Percentiles rank a stretch among this genome's conserved stretches.
phyloP scores from a whole-genome alignment of 768 basidiomycete species.

The Calvatia gigantea region DNA sequence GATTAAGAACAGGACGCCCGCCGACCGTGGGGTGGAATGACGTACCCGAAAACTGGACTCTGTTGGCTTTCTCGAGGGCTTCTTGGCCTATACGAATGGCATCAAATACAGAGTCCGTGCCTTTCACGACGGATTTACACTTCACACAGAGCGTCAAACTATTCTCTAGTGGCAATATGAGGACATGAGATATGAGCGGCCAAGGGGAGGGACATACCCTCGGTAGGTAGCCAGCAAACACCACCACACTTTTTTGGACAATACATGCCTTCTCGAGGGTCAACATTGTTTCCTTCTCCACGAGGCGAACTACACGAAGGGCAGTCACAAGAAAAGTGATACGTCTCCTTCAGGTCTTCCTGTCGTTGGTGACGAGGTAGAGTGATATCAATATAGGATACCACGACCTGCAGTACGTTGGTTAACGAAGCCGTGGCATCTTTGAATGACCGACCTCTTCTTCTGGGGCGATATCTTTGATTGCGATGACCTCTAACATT shows the following conservation, averaged over 20 bases:
- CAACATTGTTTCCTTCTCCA: slow-evolving; percentile 27
- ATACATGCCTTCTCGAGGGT: slow-evolving; percentile 64
- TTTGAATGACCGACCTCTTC: slow-evolving; percentile 58
- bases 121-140: slow-evolving; percentile 48
- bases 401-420: slow-evolving; percentile 53
- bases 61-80: slow-evolving; percentile 68
- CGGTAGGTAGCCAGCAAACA: slow-evolving; percentile 52
- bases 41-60: slow-evolving; percentile 57
- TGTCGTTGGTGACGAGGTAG: slow-evolving; percentile 56
- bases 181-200: neutral
- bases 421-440: neutral
- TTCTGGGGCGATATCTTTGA: slow-evolving; percentile 56
- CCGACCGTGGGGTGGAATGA: neutral
- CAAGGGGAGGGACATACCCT: slow-evolving; percentile 38
- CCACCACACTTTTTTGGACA: slow-evolving; percentile 74
- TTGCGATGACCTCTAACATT: slow-evolving; percentile 66
- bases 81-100: slow-evolving; percentile 68
- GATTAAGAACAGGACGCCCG: neutral
- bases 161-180: slow-evolving; percentile 36
- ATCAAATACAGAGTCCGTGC: slow-evolving; percentile 55
- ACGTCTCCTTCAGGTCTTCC: slow-evolving; percentile 60
- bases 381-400: slow-evolving; percentile 84
- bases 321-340: slow-evolving; percentile 77
- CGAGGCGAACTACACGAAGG: slow-evolving; percentile 39
- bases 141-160: slow-evolving; percentile 45